Conservation (phyloP, 345 rosid species). For the Cochlearia excelsa region DNA sequence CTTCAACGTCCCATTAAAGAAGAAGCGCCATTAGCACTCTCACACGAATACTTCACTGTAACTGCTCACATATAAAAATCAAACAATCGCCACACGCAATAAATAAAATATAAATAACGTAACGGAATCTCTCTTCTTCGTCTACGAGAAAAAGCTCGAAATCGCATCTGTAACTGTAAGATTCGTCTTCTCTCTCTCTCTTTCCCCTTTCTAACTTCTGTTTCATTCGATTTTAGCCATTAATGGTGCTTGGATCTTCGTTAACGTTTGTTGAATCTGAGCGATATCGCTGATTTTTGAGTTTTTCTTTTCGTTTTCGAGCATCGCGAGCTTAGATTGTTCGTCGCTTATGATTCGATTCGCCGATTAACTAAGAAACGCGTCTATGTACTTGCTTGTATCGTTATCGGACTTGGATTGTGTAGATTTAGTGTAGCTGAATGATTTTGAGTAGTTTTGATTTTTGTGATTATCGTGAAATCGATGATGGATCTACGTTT, state of each 20-base stretch:
- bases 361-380: not conserved
- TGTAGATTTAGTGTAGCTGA: not conserved
- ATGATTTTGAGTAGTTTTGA: slow-evolving; percentile 15
- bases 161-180: slow-evolving; percentile 31
- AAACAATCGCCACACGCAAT: not conserved
- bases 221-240: not conserved
- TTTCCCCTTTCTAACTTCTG: not conserved
- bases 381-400: not conserved
- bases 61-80: slow-evolving; percentile 4
- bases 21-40: slow-evolving; percentile 19
- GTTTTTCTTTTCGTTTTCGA: slow-evolving; percentile 15
- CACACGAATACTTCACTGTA: slow-evolving; percentile 31
- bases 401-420: too few species aligned
- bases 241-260: slow-evolving; percentile 18
- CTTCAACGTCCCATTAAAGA: slow-evolving; percentile 29
- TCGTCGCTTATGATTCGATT: slow-evolving; percentile 12
- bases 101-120: not conserved
- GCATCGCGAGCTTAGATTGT: slow-evolving; percentile 19
- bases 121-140: slow-evolving; percentile 27
- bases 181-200: slow-evolving; percentile 11
- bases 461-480: slow-evolving; percentile 1
- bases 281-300: slow-evolving; percentile 7
- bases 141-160: slow-evolving; percentile 20
- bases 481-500: slow-evolving; percentile 18
- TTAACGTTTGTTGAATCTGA: slow-evolving; percentile 12